Evolutionary conservation across 768 basidiomycete genomes (phyloP).

Genomic region (Butyriboletus loyo): DNA sequence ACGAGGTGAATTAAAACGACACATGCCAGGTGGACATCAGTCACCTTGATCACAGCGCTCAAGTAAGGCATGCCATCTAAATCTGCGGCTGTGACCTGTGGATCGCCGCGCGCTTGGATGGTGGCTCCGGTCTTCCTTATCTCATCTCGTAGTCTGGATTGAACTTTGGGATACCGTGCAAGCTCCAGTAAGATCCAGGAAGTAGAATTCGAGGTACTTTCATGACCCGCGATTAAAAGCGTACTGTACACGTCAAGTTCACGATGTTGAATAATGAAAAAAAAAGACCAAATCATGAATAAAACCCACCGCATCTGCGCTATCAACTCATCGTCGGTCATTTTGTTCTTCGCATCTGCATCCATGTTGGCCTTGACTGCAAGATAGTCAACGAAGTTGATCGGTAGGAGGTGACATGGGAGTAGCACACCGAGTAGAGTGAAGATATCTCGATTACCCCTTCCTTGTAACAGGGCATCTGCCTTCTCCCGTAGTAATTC

Average conservation of each 20-base stretch:
- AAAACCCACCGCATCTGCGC: conserved; percentile 15
- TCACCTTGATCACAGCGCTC: conserved; percentile 35
- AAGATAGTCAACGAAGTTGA: background rate
- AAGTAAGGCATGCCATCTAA: conserved; percentile 48
- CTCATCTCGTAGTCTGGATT: conserved; percentile 41
- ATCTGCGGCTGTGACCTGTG: conserved; percentile 30
- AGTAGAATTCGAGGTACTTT: conserved; percentile 56
- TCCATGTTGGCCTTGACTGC: conserved; percentile 26
- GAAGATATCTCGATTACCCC: conserved; percentile 24
- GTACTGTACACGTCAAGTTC: conserved; percentile 31
- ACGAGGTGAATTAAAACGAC: conserved; percentile 13
- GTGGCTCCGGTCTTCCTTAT: background rate
- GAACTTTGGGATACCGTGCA: conserved; percentile 51
- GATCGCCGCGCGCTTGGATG: background rate
- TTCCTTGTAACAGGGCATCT: conserved; percentile 8
- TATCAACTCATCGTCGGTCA: conserved; percentile 14
- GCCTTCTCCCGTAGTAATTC: conserved; percentile 8
- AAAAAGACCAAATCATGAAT: background rate
- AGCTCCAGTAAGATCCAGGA: conserved; percentile 64
- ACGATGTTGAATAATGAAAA: background rate
- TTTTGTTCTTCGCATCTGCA: conserved; percentile 11
- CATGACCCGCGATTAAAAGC: conserved; percentile 49
- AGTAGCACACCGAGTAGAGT: conserved; percentile 34
- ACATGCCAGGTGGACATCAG: background rate
- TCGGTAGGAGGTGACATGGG: background rate